Evolutionary conservation across 2,329 filamentous ascomycete genomes (phyloP).

Genomic region (Fusarium oligoseptatum): DNA sequence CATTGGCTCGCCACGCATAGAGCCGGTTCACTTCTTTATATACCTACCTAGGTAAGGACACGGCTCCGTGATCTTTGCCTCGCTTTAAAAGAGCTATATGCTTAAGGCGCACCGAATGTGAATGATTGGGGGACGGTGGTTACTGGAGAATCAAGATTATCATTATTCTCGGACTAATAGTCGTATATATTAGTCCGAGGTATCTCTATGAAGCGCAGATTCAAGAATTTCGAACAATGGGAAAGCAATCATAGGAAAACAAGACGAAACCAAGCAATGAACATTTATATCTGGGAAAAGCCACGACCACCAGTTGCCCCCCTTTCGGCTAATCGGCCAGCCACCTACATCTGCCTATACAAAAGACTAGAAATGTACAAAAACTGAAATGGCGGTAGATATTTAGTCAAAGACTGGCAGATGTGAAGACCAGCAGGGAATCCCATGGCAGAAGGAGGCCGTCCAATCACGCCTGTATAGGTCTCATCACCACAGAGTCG

Average conservation of each 20-base stretch:
- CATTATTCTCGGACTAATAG: neutral
- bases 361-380: neutral
- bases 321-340: neutral
- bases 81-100: too few relatives aligned
- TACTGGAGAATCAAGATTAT: neutral
- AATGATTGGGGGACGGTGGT: neutral
- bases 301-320: neutral
- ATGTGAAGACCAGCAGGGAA: neutral
- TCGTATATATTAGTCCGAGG: too few relatives aligned
- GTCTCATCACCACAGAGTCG: neutral
- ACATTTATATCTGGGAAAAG: neutral
- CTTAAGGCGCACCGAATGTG: neutral
- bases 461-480: neutral
- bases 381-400: neutral
- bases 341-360: neutral
- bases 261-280: neutral
- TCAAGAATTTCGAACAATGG: neutral
- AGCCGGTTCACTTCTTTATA: neutral
- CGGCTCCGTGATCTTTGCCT: too few relatives aligned
- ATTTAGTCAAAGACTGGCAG: neutral
- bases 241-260: neutral
- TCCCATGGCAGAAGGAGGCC: neutral
- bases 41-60: too few relatives aligned
- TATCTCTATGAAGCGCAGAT: accelerated
- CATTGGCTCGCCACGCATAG: neutral